phyloP scores from a whole-genome alignment of 1,139 yeast species.

The Geotrichum reessii region DNA sequence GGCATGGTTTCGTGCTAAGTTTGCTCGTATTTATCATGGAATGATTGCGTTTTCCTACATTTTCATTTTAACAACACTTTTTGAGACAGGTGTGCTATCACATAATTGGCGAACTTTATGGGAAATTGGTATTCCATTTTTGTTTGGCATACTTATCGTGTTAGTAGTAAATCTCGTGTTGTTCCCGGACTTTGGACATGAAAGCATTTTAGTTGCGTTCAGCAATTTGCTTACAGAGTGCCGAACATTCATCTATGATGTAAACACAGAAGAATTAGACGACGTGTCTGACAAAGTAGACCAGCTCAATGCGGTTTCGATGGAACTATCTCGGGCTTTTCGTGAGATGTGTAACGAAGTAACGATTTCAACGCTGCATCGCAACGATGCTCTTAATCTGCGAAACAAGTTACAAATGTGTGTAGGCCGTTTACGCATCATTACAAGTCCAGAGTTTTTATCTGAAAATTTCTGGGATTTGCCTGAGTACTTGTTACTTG shows the following conservation, averaged over 20 bases:
- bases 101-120: conserved; percentile 38
- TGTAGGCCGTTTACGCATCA: conserved; percentile 40
- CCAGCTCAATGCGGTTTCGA: conserved; percentile 33
- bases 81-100: conserved; percentile 20
- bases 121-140: conserved; percentile 43
- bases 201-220: conserved; percentile 22
- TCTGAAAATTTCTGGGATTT: neutral
- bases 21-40: conserved; percentile 39
- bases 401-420: conserved; percentile 42
- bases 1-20: conserved; percentile 42
- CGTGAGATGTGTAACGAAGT: conserved; percentile 44
- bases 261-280: conserved; percentile 22
- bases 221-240: conserved; percentile 22
- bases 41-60: conserved; percentile 38
- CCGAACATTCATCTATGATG: conserved; percentile 17
- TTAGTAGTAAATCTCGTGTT: conserved; percentile 36
- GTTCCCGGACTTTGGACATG: conserved; percentile 42
- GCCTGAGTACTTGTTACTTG: neutral
- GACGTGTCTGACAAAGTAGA: conserved; percentile 24
- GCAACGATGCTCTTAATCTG: conserved; percentile 34
- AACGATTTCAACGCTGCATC: conserved; percentile 37
- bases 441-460: conserved; percentile 34
- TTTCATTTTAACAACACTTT: conserved; percentile 34
- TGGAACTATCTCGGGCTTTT: conserved; percentile 39
- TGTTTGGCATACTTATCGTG: conserved; percentile 42